Base-by-base conservation (phyloP, 371 early-diverging fungal genomes). In the Dinochytrium kinnereticum region DNA sequence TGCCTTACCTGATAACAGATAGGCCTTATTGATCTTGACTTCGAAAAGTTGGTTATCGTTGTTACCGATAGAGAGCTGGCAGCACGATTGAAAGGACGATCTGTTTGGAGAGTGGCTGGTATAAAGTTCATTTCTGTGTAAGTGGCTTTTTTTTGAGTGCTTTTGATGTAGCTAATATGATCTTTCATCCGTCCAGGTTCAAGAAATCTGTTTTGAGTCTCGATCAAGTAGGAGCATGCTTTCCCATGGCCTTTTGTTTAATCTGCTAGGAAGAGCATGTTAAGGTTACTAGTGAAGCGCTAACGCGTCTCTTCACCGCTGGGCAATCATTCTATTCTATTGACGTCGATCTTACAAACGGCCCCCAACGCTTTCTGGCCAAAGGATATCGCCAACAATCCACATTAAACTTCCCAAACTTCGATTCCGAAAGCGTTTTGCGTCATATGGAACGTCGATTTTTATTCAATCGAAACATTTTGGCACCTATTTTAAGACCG, bases 341-440 rank as follows among this genome's bases (percentile, higher is more conserved):
- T 0, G 80, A 75, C 39, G 59, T 80, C 40, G 80, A 80, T 59
- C 40, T 80, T 21, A 77, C 80, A 13, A 71, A 61, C 21, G 68
- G 70, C 2, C 59, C 70, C 2, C 80, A 77, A 51, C 44, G 38
- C 13, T 61, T 68, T 26, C 34, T 67, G 2, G 70, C 59, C 30
- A 74, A 57, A 44, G 61, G 53, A 51, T 36, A 13, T 31, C 57
- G 38, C 26, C 57, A 39, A 26, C 57, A 53, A 31, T 44, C 40
- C 31, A 65, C 44, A 30, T n/a, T 61, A 59, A 50, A 44, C 51
- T n/a, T 51, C 31, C 33, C 65, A 34, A 39, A 30, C 37, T 21
- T 17, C 13, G 68, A 37, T 17, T 59, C 2, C 19, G n/a, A 44
- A 38, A 30, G 51, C 38, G 30, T 21, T 76, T 71, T 70, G 71